A percentile compares a stretch with the other conserved stretches of the same genome.
phyloP scores from a whole-genome alignment of 2,329 filamentous ascomycete species.

The Claviceps pusilla region DNA sequence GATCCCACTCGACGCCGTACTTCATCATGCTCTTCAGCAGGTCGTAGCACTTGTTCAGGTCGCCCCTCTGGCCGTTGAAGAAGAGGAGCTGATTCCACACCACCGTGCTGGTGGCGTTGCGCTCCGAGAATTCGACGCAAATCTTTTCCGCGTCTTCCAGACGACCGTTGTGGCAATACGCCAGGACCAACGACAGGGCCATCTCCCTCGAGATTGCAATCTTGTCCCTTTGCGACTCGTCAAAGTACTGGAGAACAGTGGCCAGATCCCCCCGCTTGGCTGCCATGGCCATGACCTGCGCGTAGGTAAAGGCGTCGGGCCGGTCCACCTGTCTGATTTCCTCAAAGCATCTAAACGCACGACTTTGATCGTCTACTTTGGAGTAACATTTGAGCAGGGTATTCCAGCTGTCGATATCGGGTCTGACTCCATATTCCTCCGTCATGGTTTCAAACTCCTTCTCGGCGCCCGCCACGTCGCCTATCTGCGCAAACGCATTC shows the following conservation, averaged over 20 bases:
- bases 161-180: conserved; percentile 36
- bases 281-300: conserved; percentile 58
- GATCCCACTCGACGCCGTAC: conserved; percentile 30
- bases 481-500: conserved; percentile 54
- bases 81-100: conserved; percentile 70
- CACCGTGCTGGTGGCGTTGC: conserved; percentile 36
- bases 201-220: conserved; percentile 41
- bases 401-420: conserved; percentile 56
- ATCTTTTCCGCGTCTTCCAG: conserved; percentile 23
- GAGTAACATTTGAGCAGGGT: conserved; percentile 58
- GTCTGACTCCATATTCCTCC: conserved; percentile 37
- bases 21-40: conserved; percentile 35
- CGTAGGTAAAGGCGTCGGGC: conserved; percentile 52
- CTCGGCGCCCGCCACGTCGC: conserved; percentile 44
- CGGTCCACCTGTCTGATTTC: conserved; percentile 33
- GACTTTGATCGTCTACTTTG: conserved; percentile 50
- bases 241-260: conserved; percentile 49
- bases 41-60: conserved; percentile 32
- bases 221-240: conserved; percentile 39
- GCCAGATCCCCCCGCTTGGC: conserved; percentile 59
- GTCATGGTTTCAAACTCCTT: conserved; percentile 48
- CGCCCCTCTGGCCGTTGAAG: conserved; percentile 49
- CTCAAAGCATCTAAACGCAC: conserved; percentile 49
- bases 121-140: conserved; percentile 34
- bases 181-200: conserved; percentile 50